Evolutionary conservation across 2,329 filamentous ascomycete genomes (phyloP), one percentile per base, ranked within the genome.

Genomic region (Seiridium cupressi): DNA sequence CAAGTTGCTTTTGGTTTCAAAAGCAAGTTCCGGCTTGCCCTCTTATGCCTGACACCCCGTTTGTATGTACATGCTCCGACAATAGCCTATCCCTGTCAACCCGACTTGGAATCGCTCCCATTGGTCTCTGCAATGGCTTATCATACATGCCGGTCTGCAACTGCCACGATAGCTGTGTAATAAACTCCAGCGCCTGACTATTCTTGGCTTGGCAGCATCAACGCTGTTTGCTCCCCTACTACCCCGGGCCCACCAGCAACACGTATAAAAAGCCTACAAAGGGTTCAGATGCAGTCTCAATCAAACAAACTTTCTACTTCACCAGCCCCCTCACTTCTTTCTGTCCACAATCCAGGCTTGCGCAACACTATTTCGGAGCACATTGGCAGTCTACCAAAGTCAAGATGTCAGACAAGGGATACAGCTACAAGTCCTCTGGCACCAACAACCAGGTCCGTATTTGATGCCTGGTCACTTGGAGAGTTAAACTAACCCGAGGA

Each of bases 361-460:
- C 18, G 18, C 18, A 26, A 26, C 18, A 26, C 18, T 26, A 26
- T 26, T 26, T 26, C 18, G 18, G 18, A 26, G 18, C 18, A 26
- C 18, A 26, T 26, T 26, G 18, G 18, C 18, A 26, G 18, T 26
- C 18, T 26, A 49, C 46, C 46, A 49, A 49, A 42, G 38, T 49
- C 68, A 71, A 65, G 44, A 73, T 73, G 67, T 63, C 67, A 58
- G 64, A 55, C 55, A 63, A 65, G 32, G 73, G 61, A 53, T 83
- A 76, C 73, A 68, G 67, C 1, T 77, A 78, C 74, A 82, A 80
- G 68, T 73, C 76, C 73, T 76, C 73, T 66, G 88, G 88, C 70
- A 87, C 82, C 72, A 90, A 90, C 76, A 83, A 73, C 73, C 79
- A 87, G 79, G 87, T 87, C 74, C 61, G 71, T 64, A 7, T 51